These are phyloP conservation scores for Plantago major DNA, from an alignment of 257 asterid genomes.

Conservation along the genomic window DNA sequence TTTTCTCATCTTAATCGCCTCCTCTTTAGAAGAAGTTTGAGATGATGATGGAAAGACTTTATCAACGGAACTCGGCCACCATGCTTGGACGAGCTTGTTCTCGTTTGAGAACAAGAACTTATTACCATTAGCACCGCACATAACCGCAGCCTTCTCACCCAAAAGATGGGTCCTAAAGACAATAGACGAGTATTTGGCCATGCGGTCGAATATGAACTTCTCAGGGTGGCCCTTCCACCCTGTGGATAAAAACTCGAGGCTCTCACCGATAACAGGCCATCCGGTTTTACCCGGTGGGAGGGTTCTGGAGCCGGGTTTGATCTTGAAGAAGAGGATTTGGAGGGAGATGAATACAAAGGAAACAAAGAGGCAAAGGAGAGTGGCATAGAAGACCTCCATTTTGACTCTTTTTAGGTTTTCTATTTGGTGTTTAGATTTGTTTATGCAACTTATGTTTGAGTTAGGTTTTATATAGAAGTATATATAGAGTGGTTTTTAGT, in stretches of 20 bases:
- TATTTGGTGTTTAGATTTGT: not conserved
- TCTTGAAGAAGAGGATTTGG: slow-evolving; percentile 49
- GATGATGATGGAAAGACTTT: slow-evolving; percentile 17
- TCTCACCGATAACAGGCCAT: slow-evolving; percentile 51
- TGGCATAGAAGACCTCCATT: slow-evolving; percentile 55
- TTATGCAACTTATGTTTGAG: not conserved
- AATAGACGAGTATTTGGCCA: slow-evolving; percentile 34
- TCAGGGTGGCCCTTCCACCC: slow-evolving; percentile 60
- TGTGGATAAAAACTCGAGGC: slow-evolving; percentile 44
- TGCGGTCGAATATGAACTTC: slow-evolving; percentile 45
- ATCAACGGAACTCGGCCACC: slow-evolving; percentile 57
- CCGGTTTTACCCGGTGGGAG: slow-evolving; percentile 49
- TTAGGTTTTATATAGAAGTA: not conserved
- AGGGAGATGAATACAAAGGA: slow-evolving; percentile 41
- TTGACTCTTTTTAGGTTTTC: not conserved
- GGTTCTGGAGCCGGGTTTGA: slow-evolving; percentile 16
- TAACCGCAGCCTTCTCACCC: slow-evolving; percentile 33
- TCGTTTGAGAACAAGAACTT: slow-evolving; percentile 58
- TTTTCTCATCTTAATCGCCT: slow-evolving; percentile 54
- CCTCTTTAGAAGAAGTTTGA: slow-evolving; percentile 32
- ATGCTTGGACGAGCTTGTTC: slow-evolving; percentile 48
- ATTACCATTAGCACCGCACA: slow-evolving; percentile 39
- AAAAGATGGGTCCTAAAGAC: slow-evolving; percentile 44
- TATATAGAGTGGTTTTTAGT: not conserved
- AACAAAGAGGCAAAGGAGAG: slow-evolving; percentile 43